Evolutionary conservation across 2,329 filamentous ascomycete genomes (phyloP).

Genomic region (Scleromitrula shiraiana): DNA sequence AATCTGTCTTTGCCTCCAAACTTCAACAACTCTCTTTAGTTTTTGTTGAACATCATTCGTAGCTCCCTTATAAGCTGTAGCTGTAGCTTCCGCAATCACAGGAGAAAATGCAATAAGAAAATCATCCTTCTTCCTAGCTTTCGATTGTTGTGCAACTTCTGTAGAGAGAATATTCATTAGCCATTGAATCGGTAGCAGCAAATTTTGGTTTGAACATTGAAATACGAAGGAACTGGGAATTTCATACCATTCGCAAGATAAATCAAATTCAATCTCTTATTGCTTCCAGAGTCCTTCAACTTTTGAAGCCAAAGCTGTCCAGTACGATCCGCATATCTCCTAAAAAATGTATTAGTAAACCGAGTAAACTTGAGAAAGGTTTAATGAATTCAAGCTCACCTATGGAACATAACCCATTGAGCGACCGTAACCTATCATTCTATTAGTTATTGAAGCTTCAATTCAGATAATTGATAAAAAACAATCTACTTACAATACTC

Average conservation of each 20-base stretch:
- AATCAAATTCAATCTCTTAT: constrained; percentile 81
- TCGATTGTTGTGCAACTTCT: constrained; percentile 97
- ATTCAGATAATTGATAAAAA: not conserved
- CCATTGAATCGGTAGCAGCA: constrained; percentile 11
- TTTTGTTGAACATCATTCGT: constrained; percentile 81
- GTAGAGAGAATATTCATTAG: constrained; percentile 20
- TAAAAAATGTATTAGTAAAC: constrained; percentile 35
- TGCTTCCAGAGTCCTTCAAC: constrained; percentile 76
- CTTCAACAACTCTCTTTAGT: constrained; percentile 80
- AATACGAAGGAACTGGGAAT: constrained; percentile 20
- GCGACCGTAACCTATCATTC: constrained; percentile 62
- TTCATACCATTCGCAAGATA: constrained; percentile 87
- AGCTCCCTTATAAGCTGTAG: constrained; percentile 84
- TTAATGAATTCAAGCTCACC: constrained; percentile 46
- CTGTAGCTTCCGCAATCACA: constrained; percentile 82
- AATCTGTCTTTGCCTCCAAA: constrained; percentile 82
- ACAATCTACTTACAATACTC: constrained; percentile 54
- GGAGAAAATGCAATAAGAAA: constrained; percentile 89
- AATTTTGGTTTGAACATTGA: constrained; percentile 1
- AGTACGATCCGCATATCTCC: constrained; percentile 85
- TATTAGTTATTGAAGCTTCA: constrained; percentile 5
- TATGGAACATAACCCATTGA: constrained; percentile 99
- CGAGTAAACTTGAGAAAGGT: not conserved
- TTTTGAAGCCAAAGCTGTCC: constrained; percentile 87
- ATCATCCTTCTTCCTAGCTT: constrained; percentile 84